Evolutionary conservation across 805 yeast species (phyloP).

Genomic region (Candida qinlingensis): DNA sequence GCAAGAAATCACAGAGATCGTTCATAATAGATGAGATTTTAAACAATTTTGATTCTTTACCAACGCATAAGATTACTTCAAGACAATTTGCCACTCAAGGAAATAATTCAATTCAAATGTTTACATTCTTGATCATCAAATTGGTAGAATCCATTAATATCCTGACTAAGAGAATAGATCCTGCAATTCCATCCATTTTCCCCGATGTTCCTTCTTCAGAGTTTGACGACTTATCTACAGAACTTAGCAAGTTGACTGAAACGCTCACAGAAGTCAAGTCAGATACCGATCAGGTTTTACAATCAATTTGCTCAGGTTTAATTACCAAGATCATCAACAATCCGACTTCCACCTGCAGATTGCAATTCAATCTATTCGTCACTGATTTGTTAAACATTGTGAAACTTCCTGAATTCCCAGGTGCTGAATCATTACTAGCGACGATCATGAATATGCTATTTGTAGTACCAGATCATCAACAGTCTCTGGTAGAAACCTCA

Average conservation of each 20-base stretch:
- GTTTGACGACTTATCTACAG: slow-evolving; percentile 9
- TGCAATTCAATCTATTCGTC: slow-evolving; percentile 45
- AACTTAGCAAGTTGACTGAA: slow-evolving; percentile 8
- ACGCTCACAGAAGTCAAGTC: neutral
- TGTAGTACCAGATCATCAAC: slow-evolving; percentile 30
- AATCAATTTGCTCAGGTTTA: slow-evolving; percentile 14
- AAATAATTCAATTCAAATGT: slow-evolving; percentile 45
- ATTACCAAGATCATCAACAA: slow-evolving; percentile 24
- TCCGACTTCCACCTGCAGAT: slow-evolving; percentile 29
- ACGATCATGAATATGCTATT: slow-evolving; percentile 42
- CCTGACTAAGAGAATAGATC: slow-evolving; percentile 10
- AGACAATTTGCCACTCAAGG: slow-evolving; percentile 38
- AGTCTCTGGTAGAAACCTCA: slow-evolving; percentile 41
- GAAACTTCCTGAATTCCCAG: slow-evolving; percentile 56
- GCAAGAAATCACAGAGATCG: slow-evolving; percentile 43
- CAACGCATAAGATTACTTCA: slow-evolving; percentile 38
- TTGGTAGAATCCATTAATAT: slow-evolving; percentile 37
- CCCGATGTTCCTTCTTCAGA: slow-evolving; percentile 9
- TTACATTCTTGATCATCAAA: slow-evolving; percentile 40
- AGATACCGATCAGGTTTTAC: slow-evolving; percentile 10
- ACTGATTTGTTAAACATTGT: slow-evolving; percentile 52
- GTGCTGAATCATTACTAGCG: slow-evolving; percentile 44
- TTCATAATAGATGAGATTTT: slow-evolving; percentile 60
- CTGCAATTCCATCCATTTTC: slow-evolving; percentile 9
- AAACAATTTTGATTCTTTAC: slow-evolving; percentile 43